Conservation (phyloP, 2,329 filamentous ascomycete genomes). For the Aspergillus arachidicola region DNA sequence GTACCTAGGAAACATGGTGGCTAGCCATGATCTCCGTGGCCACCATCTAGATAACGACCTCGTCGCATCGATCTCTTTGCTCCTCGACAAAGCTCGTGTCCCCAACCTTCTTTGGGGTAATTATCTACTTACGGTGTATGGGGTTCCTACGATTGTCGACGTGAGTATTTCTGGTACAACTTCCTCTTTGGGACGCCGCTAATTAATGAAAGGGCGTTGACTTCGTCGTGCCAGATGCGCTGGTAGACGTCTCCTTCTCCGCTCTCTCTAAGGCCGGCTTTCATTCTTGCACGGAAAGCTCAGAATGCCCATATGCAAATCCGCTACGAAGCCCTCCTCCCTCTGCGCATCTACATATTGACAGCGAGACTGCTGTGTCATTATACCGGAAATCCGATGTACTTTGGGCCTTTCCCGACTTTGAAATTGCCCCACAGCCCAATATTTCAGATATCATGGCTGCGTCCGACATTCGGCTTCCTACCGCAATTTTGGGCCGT, state of each 20-base stretch:
- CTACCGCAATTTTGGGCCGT: constrained; percentile 8
- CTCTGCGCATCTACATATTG: constrained; percentile 20
- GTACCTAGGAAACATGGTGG: too few species aligned
- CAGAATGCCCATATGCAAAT: constrained; percentile 13
- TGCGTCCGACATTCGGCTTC: constrained; percentile 21
- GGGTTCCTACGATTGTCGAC: constrained; percentile 27
- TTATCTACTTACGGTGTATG: constrained; percentile 32
- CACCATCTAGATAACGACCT: constrained; percentile 17
- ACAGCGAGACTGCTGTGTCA: constrained; percentile 17
- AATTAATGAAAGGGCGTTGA: constrained; percentile 8
- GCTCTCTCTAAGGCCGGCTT: constrained; percentile 17
- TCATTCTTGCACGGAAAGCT: constrained; percentile 12
- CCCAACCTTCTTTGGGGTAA: constrained; percentile 33
- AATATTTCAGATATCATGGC: constrained; percentile 12
- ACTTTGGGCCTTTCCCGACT: constrained; percentile 17
- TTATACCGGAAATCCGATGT: constrained; percentile 23
- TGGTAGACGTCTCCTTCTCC: constrained; percentile 12
- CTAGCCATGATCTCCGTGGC: constrained; percentile 10
- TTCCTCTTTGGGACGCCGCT: too few species aligned
- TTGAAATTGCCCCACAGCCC: neutral
- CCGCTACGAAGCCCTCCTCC: constrained; percentile 5
- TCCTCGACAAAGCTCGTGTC: constrained; percentile 21
- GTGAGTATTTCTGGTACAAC: constrained; percentile 9
- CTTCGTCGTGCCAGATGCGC: constrained; percentile 22
- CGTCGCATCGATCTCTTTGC: constrained; percentile 21